phyloP scores from a whole-genome alignment of 1,139 yeast genomes.

The Geotrichum phurueaensis region DNA sequence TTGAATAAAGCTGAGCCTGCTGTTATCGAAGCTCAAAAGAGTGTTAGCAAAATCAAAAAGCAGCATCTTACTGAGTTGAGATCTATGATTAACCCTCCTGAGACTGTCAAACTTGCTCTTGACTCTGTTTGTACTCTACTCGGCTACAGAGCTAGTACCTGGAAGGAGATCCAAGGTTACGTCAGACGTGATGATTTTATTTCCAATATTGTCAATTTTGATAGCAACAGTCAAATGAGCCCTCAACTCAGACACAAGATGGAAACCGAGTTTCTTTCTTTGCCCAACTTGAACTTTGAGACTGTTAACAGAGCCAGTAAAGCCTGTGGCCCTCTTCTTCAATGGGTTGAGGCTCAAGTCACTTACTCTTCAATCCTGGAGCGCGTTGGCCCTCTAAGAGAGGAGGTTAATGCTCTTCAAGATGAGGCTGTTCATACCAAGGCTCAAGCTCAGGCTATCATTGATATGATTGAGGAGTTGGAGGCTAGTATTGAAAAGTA shows the following conservation, averaged over 20 bases:
- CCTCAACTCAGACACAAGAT: slow-evolving; percentile 48
- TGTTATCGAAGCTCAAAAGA: slow-evolving; percentile 72
- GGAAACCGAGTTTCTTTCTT: slow-evolving; percentile 54
- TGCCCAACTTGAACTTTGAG: slow-evolving; percentile 63
- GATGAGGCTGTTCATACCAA: slow-evolving; percentile 56
- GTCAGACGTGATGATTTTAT: slow-evolving; percentile 86
- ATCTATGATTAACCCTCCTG: slow-evolving; percentile 89
- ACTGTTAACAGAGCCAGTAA: slow-evolving; percentile 83
- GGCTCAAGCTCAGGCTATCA: slow-evolving; percentile 58
- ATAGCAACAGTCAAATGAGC: slow-evolving; percentile 56
- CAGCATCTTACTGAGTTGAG: slow-evolving; percentile 86
- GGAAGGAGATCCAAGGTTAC: slow-evolving; percentile 83
- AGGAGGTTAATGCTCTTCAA: slow-evolving; percentile 60
- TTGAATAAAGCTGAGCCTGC: slow-evolving; percentile 79
- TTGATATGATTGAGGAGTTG: slow-evolving; percentile 73
- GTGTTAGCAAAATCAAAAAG: slow-evolving; percentile 86
- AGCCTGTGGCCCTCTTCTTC: slow-evolving; percentile 88
- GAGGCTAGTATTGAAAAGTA: slow-evolving; percentile 62
- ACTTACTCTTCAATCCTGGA: slow-evolving; percentile 63
- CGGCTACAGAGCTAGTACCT: slow-evolving; percentile 60
- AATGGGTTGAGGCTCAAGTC: slow-evolving; percentile 88
- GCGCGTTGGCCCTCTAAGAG: slow-evolving; percentile 65
- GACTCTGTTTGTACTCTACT: slow-evolving; percentile 82
- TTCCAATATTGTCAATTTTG: slow-evolving; percentile 69
- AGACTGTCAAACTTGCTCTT: slow-evolving; percentile 74